These are phyloP conservation scores for Backusella parvicylindrica DNA, from an alignment of 192 early-diverging fungal genomes.

Conservation along the genomic window DNA sequence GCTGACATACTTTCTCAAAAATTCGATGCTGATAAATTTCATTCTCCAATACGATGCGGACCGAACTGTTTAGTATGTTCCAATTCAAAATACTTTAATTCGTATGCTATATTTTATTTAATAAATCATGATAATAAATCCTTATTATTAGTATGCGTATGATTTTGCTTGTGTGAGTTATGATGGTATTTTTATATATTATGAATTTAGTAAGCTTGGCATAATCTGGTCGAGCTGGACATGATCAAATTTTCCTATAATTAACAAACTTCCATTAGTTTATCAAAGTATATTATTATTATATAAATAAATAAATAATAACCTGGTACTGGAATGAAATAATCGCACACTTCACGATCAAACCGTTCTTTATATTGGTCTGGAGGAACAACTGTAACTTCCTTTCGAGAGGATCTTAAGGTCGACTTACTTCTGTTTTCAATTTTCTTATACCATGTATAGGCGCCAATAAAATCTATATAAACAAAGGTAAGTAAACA, in stretches of 20 bases:
- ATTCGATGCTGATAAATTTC: no score
- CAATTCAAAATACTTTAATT: neutral
- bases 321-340: constrained; percentile 86
- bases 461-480: constrained; percentile 91
- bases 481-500: neutral
- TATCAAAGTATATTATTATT: neutral
- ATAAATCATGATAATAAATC: neutral
- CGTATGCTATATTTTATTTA: neutral
- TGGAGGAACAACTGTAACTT: constrained; percentile 92
- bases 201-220: neutral
- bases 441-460: constrained; percentile 96
- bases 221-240: neutral
- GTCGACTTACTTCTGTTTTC: constrained; percentile 73
- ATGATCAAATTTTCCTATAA: constrained; percentile 10
- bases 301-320: constrained; percentile 7
- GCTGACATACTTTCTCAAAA: no score
- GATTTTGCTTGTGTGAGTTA: neutral
- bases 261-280: neutral
- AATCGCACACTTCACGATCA: constrained; percentile 82
- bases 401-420: constrained; percentile 58
- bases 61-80: no score
- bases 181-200: neutral
- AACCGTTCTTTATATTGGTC: constrained; percentile 92
- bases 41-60: no score
- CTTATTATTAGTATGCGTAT: neutral